Evolutionary conservation across 495 filamentous ascomycete genomes (phyloP), one percentile per base, ranked within the genome.

Genomic region (Penicillium desertorum): DNA sequence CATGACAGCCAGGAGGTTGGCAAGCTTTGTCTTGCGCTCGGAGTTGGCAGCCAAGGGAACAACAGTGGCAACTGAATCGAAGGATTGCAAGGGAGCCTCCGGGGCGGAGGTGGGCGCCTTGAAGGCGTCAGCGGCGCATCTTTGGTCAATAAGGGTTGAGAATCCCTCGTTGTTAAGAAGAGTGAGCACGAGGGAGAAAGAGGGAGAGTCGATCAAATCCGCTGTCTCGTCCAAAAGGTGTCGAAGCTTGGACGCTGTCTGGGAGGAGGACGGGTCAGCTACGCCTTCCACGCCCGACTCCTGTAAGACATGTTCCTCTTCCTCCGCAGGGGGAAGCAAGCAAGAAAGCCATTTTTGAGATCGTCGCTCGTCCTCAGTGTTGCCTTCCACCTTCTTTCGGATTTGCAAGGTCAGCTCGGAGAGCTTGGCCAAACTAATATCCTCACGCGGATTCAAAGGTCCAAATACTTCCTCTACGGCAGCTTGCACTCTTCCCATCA

Each of bases 191-290:
- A 86, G 85, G 7, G 86, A 81, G 71, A 97, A 96, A 19, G 87
- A 81, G 0, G 95, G 95, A 0, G 93, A 96, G 55, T 98, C 95
- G 62, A 98, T 88, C 17, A 98, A 79, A 71, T 98, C 94, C 20
- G 94, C 88, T 10, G 94, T 97, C 73, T 98, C 94, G 65, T 98
- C 92, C 1, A 98, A 79, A n/a, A 99, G 82, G 51, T 89, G 86
- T 48, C 93, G 88, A 61, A 98, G 83, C 45, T 82, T 79, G 12
- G 81, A 69, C 8, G 79, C 71, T 16, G 76, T 78, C 45, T 77
- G 68, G 14, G 75, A 71, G 7, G 70, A 73, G 22, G 74, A 62
- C 5, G 69, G 69, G 20, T 75, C 67, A 2, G 79, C 71, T 12
- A 88, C 78, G 4, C 81, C 80, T 30, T 87, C 69, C 52, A 93